Evolutionary conservation across 805 yeast genomes (phyloP).

Genomic region (Wickerhamiella sorbophila): DNA sequence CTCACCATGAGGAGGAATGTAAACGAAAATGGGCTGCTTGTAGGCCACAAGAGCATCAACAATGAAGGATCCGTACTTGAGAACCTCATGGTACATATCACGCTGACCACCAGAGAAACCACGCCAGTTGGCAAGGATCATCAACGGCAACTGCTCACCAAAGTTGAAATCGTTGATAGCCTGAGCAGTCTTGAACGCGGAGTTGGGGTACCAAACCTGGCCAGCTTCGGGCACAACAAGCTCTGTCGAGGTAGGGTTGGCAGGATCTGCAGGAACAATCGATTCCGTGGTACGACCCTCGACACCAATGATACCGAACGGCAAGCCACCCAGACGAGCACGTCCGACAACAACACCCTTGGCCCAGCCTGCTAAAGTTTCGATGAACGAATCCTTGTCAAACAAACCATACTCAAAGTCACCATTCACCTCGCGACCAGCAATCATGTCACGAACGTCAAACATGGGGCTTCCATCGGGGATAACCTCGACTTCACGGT

Average conservation of each 20-base stretch:
- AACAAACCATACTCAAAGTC: slow-evolving; percentile 83
- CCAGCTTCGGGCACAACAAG: slow-evolving; percentile 86
- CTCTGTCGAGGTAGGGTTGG: slow-evolving; percentile 91
- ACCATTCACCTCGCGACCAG: slow-evolving; percentile 51
- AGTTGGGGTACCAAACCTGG: slow-evolving; percentile 99
- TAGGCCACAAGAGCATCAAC: slow-evolving; percentile 94
- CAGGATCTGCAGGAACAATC: slow-evolving; percentile 93
- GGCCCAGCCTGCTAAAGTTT: slow-evolving; percentile 97
- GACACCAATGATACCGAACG: slow-evolving; percentile 95
- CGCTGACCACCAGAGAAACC: slow-evolving; percentile 99
- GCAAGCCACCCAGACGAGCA: slow-evolving; percentile 97
- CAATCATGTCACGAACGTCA: slow-evolving; percentile 91
- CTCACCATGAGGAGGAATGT: slow-evolving; percentile 97
- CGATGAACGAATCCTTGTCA: slow-evolving; percentile 87
- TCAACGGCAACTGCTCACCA: slow-evolving; percentile 95
- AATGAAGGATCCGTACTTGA: slow-evolving; percentile 91
- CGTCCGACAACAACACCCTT: slow-evolving; percentile 97
- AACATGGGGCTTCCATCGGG: slow-evolving; percentile 63
- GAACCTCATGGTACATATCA: slow-evolving; percentile 97
- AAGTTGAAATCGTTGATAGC: slow-evolving; percentile 94
- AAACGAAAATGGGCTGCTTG: slow-evolving; percentile 92
- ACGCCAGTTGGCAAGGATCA: slow-evolving; percentile 99
- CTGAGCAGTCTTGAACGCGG: slow-evolving; percentile 98
- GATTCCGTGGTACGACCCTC: slow-evolving; percentile 86
- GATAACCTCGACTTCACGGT: slow-evolving; percentile 70